These are phyloP conservation scores for Pestalotiopsis sp. DNA, from an alignment of 2,329 filamentous ascomycete genomes.

Conservation along the genomic window DNA sequence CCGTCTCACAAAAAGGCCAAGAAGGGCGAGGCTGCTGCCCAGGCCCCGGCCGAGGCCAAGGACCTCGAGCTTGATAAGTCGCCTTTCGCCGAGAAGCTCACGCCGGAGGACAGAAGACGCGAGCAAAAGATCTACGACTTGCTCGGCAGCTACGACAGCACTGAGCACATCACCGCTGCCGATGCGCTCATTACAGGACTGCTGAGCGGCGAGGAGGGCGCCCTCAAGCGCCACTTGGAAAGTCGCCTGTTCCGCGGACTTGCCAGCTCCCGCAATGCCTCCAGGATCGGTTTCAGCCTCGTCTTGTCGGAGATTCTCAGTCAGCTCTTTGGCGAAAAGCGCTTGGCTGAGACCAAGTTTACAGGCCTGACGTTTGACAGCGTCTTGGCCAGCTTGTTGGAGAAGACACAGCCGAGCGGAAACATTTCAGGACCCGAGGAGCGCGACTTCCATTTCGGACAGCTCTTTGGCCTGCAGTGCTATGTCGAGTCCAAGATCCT, in stretches of 20 bases:
- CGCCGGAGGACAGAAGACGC: conserved; percentile 56
- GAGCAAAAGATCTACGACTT: conserved; percentile 64
- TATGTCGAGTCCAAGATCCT: conserved; percentile 79
- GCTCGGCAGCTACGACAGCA: conserved; percentile 60
- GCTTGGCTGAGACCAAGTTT: conserved; percentile 50
- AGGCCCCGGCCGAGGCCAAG: conserved; percentile 21
- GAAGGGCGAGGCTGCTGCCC: conserved; percentile 29
- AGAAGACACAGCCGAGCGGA: conserved; percentile 57
- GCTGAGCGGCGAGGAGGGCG: conserved; percentile 52
- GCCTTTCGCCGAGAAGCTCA: conserved; percentile 55
- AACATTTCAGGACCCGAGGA: conserved; percentile 72
- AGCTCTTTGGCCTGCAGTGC: conserved; percentile 84
- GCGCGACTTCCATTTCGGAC: conserved; percentile 81
- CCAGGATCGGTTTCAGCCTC: conserved; percentile 85
- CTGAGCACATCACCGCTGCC: conserved; percentile 60
- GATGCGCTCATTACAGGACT: conserved; percentile 60
- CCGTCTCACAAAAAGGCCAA: conserved; percentile 40
- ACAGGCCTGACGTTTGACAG: conserved; percentile 57
- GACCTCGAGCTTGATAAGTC: conserved; percentile 38
- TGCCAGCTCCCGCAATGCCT: conserved; percentile 86
- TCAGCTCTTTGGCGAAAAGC: conserved; percentile 63
- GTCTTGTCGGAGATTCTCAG: conserved; percentile 81
- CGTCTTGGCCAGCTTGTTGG: conserved; percentile 53
- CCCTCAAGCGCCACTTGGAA: conserved; percentile 61
- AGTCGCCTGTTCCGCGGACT: conserved; percentile 82